Evolutionary conservation across 2,329 filamentous ascomycete genomes (phyloP).

Genomic region (Aspergillus spinulosporus): DNA sequence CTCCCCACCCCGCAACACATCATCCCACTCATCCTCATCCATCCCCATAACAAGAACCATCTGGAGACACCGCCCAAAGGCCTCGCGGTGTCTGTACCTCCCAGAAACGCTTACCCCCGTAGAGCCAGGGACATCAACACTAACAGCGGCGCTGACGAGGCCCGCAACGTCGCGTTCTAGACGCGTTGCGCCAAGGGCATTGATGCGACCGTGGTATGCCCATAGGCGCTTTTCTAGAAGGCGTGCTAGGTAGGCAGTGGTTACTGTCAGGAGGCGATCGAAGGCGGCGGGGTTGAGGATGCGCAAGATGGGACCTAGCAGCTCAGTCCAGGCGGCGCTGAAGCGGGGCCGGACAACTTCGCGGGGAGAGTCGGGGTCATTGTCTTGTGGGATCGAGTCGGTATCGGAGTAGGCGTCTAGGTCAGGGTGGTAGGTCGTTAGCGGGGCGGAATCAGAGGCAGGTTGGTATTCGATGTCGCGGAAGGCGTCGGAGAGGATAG

Average conservation of each 20-base stretch:
- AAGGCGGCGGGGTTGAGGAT: constrained; percentile 79
- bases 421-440: constrained; percentile 38
- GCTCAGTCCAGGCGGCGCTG: constrained; percentile 77
- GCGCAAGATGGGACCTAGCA: constrained; percentile 81
- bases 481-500: constrained; percentile 84
- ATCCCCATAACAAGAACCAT: constrained; percentile 86
- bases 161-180: constrained; percentile 82
- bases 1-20: constrained; percentile 57
- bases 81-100: constrained; percentile 74
- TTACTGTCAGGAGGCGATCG: constrained; percentile 70
- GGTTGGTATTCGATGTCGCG: constrained; percentile 85
- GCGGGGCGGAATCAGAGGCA: constrained; percentile 50
- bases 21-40: constrained; percentile 95
- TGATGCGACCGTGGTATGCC: constrained; percentile 75
- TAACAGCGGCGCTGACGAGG: constrained; percentile 59
- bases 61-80: constrained; percentile 74
- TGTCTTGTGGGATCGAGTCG: constrained; percentile 46
- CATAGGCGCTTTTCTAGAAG: constrained; percentile 86
- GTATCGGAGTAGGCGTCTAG: constrained; percentile 46
- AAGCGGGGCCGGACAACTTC: constrained; percentile 76
- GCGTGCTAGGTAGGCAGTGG: constrained; percentile 71
- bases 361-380: constrained; percentile 48
- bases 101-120: constrained; percentile 24
- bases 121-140: constrained; percentile 36
- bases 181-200: constrained; percentile 75